A percentile compares a stretch with the other conserved stretches of the same genome.
Conservation (phyloP, 495 filamentous ascomycete genomes). For the Extremus antarcticus region DNA sequence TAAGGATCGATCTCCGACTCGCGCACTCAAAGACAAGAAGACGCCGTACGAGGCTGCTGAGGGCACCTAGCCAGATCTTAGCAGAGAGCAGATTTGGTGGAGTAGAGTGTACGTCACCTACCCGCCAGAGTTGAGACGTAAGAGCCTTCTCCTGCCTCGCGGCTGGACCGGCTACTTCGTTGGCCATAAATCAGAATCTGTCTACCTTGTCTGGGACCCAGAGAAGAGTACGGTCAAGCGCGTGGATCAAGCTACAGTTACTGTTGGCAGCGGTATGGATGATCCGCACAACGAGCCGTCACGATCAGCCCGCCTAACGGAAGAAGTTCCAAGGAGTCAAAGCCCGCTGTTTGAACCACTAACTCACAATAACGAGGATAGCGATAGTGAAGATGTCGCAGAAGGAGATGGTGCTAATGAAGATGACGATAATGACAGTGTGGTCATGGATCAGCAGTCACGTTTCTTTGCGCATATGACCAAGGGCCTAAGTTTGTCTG, state of each 20-base stretch:
- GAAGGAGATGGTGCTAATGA: too few relatives aligned
- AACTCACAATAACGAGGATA: too few relatives aligned
- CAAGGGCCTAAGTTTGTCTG: too few relatives aligned
- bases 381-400: too few relatives aligned
- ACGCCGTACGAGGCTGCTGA: not conserved
- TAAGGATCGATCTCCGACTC: not conserved
- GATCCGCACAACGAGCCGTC: not conserved
- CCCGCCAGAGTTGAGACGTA: not conserved
- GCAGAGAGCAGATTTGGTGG: not conserved
- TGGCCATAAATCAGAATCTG: not conserved
- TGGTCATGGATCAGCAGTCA: too few relatives aligned
- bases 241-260: not conserved
- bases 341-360: too few relatives aligned
- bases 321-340: too few relatives aligned
- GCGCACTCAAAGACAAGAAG: not conserved
- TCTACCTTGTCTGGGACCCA: not conserved
- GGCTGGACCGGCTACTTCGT: slow-evolving; percentile 2
- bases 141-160: not conserved
- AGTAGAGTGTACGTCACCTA: not conserved
- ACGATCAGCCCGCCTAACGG: too few relatives aligned
- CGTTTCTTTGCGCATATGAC: too few relatives aligned
- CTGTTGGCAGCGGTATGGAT: not conserved
- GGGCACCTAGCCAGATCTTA: not conserved
- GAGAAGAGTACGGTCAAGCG: not conserved
- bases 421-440: too few relatives aligned